Evolutionary conservation across 768 basidiomycete species (phyloP), one percentile per base, ranked within the genome.

Genomic region (Hericium coralloides): DNA sequence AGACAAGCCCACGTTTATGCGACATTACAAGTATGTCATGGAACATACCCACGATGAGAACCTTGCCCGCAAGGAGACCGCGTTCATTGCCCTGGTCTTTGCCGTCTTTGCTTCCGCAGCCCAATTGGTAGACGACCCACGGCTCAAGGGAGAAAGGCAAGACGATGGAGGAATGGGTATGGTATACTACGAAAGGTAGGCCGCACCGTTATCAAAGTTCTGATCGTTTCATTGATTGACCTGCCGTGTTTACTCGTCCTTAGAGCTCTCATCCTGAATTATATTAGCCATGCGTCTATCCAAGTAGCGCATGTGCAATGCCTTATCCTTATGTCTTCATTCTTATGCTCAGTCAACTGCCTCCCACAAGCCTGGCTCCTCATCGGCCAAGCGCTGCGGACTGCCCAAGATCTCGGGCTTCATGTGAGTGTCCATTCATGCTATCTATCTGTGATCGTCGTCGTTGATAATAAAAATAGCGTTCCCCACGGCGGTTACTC

Each of bases 321-420:
- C 70, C 87, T 94, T 68, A 81, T 91, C 60, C 77, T 95, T 55
- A 81, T 94, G 79, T 87, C 92, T 53, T 87, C 92, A 1, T 95
- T 93, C 74, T 76, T 95, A 58, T 94, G 92, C 67, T 92, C 92
- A 55, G 79, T 95, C 63, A 95, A 95, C 66, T 93, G 92, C 67
- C 80, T 95, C 53, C 93, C 93, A 2, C 93, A 94, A 72, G 91
- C 92, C 31, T 95, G 93, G 93, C 81, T 95, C 60, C 78, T 94
- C 57, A 82, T 93, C 55, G 93, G 93, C 45, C 93, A 95, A 69
- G 93, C 90, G 22, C 83, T 95, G 49, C 83, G 93, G 58, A 84
- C 84, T 58, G 92, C 89, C 3, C 93, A 95, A 69, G 93, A 95
- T 73, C 76, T 95, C 43, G 93, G 93, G 48, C 79, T 95, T 63